Evolutionary conservation across 2,329 filamentous ascomycete genomes (phyloP).

Genomic region (Amesomyces nigricolor): DNA sequence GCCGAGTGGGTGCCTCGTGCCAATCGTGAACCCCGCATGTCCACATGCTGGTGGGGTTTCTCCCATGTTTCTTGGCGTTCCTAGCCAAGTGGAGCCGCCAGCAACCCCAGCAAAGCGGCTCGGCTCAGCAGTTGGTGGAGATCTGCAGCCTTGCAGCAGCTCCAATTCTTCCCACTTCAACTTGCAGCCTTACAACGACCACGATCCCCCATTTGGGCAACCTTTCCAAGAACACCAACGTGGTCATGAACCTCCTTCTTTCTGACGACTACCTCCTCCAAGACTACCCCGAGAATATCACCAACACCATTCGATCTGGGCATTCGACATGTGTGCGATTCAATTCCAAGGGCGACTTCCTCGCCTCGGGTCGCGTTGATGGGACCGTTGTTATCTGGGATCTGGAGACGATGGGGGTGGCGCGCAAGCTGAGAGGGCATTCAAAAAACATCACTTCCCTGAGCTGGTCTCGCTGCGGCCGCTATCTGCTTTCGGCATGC

Average conservation of each 20-base stretch:
- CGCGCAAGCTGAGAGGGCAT: constrained; percentile 88
- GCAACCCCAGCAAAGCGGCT: constrained; percentile 1
- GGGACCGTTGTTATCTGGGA: constrained; percentile 96
- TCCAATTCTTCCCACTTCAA: background rate
- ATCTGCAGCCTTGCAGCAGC: constrained; percentile 18
- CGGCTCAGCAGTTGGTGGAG: constrained; percentile 6
- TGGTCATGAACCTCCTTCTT: constrained; percentile 52
- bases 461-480: constrained; percentile 89
- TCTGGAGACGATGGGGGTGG: constrained; percentile 93
- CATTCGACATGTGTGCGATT: constrained; percentile 71
- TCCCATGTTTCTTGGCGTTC: background rate
- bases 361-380: constrained; percentile 90
- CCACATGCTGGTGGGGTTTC: background rate
- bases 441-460: constrained; percentile 89
- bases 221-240: constrained; percentile 13
- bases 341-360: constrained; percentile 88
- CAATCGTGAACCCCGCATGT: constrained; percentile 6
- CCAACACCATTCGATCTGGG: constrained; percentile 72
- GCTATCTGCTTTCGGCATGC: constrained; percentile 85
- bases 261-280: constrained; percentile 60
- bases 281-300: constrained; percentile 88
- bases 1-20: background rate
- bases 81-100: constrained; percentile 4
- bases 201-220: background rate
- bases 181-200: constrained; percentile 4